Percentiles rank a stretch among this genome's conserved stretches.
Conservation (phyloP, 1,139 yeast species). For the Yamadazyma siamensis region DNA sequence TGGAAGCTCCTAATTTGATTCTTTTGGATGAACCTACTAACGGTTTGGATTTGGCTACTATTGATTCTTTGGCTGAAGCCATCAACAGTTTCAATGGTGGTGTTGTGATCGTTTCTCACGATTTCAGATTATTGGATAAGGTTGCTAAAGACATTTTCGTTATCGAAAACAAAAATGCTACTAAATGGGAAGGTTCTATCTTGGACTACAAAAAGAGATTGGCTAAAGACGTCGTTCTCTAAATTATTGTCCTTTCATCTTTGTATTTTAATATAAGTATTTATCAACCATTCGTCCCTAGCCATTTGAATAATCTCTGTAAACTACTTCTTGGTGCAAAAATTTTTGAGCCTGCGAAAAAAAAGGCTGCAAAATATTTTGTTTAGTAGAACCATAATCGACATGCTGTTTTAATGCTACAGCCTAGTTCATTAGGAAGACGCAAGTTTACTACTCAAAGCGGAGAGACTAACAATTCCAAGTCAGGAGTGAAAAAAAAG, state of each 20-base stretch:
- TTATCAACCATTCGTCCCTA: constrained; percentile 4
- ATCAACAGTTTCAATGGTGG: constrained; percentile 95
- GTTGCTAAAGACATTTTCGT: constrained; percentile 97
- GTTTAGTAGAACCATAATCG: too few species aligned
- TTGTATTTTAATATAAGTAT: constrained; percentile 8
- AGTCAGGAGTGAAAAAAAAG: too few species aligned
- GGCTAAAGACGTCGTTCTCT: constrained; percentile 82
- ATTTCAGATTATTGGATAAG: constrained; percentile 95
- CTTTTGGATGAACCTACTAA: constrained; percentile 98
- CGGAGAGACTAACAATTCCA: too few species aligned
- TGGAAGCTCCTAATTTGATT: constrained; percentile 92
- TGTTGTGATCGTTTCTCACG: constrained; percentile 98
- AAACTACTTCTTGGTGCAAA: too few species aligned
- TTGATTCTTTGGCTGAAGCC: constrained; percentile 96
- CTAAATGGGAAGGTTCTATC: constrained; percentile 93
- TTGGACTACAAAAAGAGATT: constrained; percentile 89
- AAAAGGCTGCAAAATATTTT: too few species aligned
- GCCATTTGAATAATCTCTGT: too few species aligned
- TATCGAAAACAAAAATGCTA: constrained; percentile 90
- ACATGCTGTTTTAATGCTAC: too few species aligned
- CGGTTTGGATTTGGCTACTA: constrained; percentile 97
- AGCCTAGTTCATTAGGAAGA: too few species aligned
- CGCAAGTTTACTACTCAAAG: too few species aligned
- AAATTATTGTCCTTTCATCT: constrained; percentile 15
- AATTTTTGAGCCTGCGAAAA: too few species aligned